Conservation (phyloP, 2,329 filamentous ascomycete species). For the Aspergillus glaucus region DNA sequence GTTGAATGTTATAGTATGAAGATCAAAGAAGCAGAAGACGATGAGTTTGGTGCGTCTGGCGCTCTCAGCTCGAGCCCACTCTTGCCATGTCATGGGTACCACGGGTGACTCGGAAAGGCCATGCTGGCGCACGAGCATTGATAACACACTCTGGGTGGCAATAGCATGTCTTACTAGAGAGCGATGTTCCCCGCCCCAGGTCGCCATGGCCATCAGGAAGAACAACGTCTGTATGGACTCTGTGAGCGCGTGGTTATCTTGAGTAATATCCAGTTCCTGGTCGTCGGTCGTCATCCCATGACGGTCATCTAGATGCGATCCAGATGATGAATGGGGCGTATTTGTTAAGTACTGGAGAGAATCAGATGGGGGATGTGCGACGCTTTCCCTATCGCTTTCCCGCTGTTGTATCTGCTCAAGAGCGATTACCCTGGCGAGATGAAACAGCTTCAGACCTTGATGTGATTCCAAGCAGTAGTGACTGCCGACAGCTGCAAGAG, state of each 20-base stretch:
- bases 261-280: not conserved
- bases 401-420: slow-evolving; percentile 1
- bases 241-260: not conserved
- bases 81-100: slow-evolving; percentile 10
- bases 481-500: slow-evolving; percentile 1
- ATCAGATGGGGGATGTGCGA: not conserved
- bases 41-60: slow-evolving; percentile 22
- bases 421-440: not conserved
- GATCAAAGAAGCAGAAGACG: slow-evolving; percentile 21
- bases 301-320: no score
- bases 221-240: not conserved
- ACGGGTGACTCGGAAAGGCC: not conserved
- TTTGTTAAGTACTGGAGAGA: not conserved
- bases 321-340: no score
- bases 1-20: slow-evolving; percentile 23
- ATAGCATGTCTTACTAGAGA: not conserved
- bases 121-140: not conserved
- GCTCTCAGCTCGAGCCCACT: slow-evolving; percentile 18
- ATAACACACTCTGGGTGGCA: not conserved
- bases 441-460: slow-evolving; percentile 1
- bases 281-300: not conserved
- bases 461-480: slow-evolving; percentile 5
- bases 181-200: not conserved
- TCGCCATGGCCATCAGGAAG: not conserved
- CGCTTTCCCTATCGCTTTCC: not conserved